Percentiles rank a stretch among this genome's conserved stretches.
These are phyloP conservation scores for Chaetomidium leptoderma DNA, from an alignment of 495 filamentous ascomycete genomes.

Conservation along the genomic window DNA sequence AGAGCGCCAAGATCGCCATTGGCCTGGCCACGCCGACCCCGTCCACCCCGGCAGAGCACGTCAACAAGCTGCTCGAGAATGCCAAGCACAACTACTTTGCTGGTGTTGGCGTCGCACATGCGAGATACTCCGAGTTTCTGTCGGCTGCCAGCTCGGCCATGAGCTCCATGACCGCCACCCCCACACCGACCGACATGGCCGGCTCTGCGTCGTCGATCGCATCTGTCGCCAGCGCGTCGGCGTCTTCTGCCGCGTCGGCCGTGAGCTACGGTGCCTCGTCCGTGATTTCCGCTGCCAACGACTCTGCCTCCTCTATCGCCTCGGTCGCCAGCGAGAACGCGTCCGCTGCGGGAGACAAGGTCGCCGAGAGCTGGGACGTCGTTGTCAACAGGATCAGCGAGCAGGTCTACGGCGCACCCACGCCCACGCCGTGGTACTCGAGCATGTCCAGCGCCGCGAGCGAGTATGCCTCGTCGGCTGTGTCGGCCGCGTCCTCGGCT, in stretches of 20 bases:
- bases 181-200: constrained; percentile 44
- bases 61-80: constrained; percentile 53
- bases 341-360: constrained; percentile 36
- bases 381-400: constrained; percentile 63
- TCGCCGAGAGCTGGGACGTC: constrained; percentile 58
- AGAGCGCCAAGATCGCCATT: constrained; percentile 54
- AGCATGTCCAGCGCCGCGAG: constrained; percentile 34
- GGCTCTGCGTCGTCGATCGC: constrained; percentile 34
- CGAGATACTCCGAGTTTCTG: constrained; percentile 68
- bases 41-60: constrained; percentile 42
- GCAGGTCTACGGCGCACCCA: constrained; percentile 68
- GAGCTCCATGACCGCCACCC: constrained; percentile 47
- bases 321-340: constrained; percentile 34
- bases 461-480: constrained; percentile 26
- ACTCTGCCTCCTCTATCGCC: constrained; percentile 28
- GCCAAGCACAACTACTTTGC: constrained; percentile 73
- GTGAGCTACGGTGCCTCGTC: constrained; percentile 28
- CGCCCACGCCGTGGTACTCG: constrained; percentile 55
- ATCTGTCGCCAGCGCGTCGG: constrained; percentile 22
- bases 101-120: constrained; percentile 70
- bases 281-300: constrained; percentile 24
- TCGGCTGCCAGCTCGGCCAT: constrained; percentile 61
- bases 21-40: constrained; percentile 51
- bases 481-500: no score
- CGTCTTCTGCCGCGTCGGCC: constrained; percentile 27